Evolutionary conservation across 2,329 filamentous ascomycete species (phyloP).

Genomic region (Alternaria conjuncta): DNA sequence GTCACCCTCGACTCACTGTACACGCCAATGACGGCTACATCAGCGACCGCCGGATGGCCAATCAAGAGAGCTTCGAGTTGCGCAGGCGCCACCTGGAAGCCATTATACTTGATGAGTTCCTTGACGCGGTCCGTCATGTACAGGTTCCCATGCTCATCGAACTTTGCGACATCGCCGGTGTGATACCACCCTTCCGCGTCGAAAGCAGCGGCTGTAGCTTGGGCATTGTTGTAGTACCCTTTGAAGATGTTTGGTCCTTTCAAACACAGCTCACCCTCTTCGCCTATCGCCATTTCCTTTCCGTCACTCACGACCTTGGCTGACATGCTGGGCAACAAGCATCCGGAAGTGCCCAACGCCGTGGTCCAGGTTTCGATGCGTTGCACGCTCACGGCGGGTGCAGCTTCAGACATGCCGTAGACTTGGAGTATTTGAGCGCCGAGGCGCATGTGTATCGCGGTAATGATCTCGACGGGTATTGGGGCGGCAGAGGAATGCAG

Average conservation of each 20-base stretch:
- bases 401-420: neutral
- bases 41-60: constrained; percentile 61
- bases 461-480: neutral
- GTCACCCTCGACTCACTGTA: neutral
- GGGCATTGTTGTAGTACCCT: neutral
- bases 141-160: constrained; percentile 39
- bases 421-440: neutral
- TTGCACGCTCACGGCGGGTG: neutral
- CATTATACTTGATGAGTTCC: constrained; percentile 66
- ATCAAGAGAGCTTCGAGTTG: constrained; percentile 64
- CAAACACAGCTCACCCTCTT: neutral
- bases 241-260: neutral
- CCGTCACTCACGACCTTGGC: constrained; percentile 16
- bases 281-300: neutral
- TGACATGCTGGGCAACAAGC: constrained; percentile 46
- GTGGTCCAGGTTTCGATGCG: constrained; percentile 33
- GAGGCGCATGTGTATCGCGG: neutral
- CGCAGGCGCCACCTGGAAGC: constrained; percentile 65
- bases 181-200: neutral
- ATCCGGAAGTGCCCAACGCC: constrained; percentile 46
- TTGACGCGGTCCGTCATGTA: constrained; percentile 47
- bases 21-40: constrained; percentile 62
- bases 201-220: neutral
- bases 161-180: constrained; percentile 6
- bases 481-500: neutral